Percentiles rank a stretch among this genome's conserved stretches.
Conservation (phyloP, 495 filamentous ascomycete genomes). For the Aspergillus olivimuriae region DNA sequence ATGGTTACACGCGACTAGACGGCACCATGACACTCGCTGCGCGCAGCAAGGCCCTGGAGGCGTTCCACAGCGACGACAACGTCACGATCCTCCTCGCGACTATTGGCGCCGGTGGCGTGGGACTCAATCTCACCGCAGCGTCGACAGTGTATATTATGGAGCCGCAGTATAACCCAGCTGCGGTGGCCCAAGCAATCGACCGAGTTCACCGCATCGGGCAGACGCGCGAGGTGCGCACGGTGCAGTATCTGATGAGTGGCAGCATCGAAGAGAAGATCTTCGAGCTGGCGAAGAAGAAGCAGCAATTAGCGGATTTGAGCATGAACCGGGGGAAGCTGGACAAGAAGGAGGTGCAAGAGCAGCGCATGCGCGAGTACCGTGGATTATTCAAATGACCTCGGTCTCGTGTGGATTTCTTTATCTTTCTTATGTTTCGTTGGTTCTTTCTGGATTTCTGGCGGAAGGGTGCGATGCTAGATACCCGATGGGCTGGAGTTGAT, state of each 20-base stretch:
- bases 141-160: conserved; percentile 95
- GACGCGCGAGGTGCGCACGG: conserved; percentile 71
- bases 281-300: conserved; percentile 83
- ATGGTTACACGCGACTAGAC: conserved; percentile 69
- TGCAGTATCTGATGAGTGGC: conserved; percentile 77
- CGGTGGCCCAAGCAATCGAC: conserved; percentile 90
- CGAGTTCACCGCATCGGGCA: conserved; percentile 92
- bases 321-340: conserved; percentile 67
- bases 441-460: conserved; percentile 2
- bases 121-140: conserved; percentile 81
- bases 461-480: no score
- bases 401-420: background rate
- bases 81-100: conserved; percentile 83
- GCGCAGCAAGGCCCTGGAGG: conserved; percentile 63
- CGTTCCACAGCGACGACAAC: conserved; percentile 64
- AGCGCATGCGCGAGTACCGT: conserved; percentile 72
- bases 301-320: conserved; percentile 75
- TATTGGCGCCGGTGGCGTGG: conserved; percentile 85
- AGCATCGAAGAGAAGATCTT: conserved; percentile 96
- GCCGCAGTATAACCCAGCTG: conserved; percentile 93
- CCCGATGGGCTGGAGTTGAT: no score
- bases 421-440: background rate
- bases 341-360: conserved; percentile 67
- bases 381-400: conserved; percentile 65
- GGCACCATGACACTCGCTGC: conserved; percentile 73